A percentile compares a stretch with the other conserved stretches of the same genome.
Evolutionary conservation across 208 protist species (phyloP).

Genomic region (Angomonas ambiguus): DNA sequence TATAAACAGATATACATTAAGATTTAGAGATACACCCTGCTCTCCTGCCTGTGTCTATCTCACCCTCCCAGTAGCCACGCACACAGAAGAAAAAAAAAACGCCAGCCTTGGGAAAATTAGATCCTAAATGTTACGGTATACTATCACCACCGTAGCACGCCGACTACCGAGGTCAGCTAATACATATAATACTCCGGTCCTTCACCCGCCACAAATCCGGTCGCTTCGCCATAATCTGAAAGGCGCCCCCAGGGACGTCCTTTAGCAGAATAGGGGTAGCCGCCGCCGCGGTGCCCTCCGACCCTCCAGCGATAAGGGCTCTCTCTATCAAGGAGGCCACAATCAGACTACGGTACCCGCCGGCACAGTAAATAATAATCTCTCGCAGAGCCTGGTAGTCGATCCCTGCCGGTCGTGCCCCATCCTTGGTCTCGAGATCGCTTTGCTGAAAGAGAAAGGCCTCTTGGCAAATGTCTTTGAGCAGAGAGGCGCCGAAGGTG

Average conservation of each 20-base stretch:
- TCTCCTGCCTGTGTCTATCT: too few species aligned
- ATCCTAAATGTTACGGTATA: too few species aligned
- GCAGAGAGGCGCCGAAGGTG: neutral
- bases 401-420: neutral
- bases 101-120: too few species aligned
- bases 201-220: constrained; percentile 77
- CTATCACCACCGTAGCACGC: too few species aligned
- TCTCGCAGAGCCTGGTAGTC: constrained; percentile 15
- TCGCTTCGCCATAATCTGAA: constrained; percentile 81
- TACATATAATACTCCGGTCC: constrained; percentile 79
- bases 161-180: constrained; percentile 83
- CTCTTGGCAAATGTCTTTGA: neutral
- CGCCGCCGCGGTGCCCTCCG: neutral
- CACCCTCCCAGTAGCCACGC: too few species aligned
- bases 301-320: constrained; percentile 22
- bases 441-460: constrained; percentile 17
- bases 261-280: too few species aligned
- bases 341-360: constrained; percentile 78
- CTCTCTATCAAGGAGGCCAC: constrained; percentile 56
- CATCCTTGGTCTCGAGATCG: constrained; percentile 15
- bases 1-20: too few species aligned
- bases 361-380: constrained; percentile 70
- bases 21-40: too few species aligned
- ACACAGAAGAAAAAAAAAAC: constrained; percentile 9
- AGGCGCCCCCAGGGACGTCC: constrained; percentile 62